phyloP scores from a whole-genome alignment of 805 yeast genomes.

The Huiozyma sinensis region DNA sequence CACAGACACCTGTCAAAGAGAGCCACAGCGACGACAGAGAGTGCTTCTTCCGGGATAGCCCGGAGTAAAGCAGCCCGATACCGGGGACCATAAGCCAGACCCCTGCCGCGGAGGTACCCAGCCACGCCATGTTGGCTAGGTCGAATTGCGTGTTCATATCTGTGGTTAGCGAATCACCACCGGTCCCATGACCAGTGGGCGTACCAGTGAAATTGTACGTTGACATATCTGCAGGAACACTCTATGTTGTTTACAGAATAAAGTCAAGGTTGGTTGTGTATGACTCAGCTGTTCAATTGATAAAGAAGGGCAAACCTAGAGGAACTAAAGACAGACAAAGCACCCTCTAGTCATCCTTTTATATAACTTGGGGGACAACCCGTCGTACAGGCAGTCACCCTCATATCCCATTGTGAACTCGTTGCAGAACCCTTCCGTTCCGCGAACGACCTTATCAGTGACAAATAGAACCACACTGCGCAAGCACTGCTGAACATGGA shows the following conservation, averaged over 20 bases:
- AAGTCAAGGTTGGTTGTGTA: not conserved
- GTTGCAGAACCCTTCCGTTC: too few species aligned
- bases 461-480: too few species aligned
- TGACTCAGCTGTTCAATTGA: not conserved
- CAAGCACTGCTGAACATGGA: too few species aligned
- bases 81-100: conserved; percentile 98
- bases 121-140: conserved; percentile 76
- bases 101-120: conserved; percentile 62
- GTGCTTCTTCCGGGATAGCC: conserved; percentile 88
- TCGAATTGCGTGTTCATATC: conserved; percentile 66
- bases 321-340: too few species aligned
- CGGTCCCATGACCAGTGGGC: conserved; percentile 54
- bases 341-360: too few species aligned
- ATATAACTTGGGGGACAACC: too few species aligned
- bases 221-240: not conserved
- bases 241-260: not conserved
- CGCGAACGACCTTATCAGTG: too few species aligned
- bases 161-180: conserved; percentile 67
- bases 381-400: too few species aligned
- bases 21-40: conserved; percentile 94
- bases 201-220: conserved; percentile 28
- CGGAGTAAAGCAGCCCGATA: conserved; percentile 85
- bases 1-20: conserved; percentile 75
- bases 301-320: too few species aligned
- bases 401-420: too few species aligned